Conservation (phyloP, 225 moss, liverwort and hornwort species). For the Marchantia polymorpha region DNA sequence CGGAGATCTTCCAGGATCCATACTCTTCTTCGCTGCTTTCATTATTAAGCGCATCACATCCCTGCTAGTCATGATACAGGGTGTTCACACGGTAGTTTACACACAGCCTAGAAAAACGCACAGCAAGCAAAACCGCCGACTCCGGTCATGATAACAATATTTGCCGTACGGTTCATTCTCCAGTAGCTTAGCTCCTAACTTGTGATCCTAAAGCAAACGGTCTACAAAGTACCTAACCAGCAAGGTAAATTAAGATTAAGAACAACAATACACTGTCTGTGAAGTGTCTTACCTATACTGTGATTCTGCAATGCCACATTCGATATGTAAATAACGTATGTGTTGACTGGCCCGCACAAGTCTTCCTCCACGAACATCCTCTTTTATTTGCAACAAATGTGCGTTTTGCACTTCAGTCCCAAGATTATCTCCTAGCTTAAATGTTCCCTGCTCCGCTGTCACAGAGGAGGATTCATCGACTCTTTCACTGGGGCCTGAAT, state of each 20-base stretch:
- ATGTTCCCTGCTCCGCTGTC: conserved; percentile 19
- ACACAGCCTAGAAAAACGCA: background rate
- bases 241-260: background rate
- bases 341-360: conserved; percentile 70
- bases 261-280: background rate
- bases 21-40: conserved; percentile 56
- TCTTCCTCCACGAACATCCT: conserved; percentile 51
- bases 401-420: conserved; percentile 72
- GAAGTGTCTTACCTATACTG: conserved; percentile 57
- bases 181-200: background rate
- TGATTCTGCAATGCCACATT: conserved; percentile 59
- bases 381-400: conserved; percentile 69
- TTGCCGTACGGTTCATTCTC: background rate
- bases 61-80: conserved; percentile 34
- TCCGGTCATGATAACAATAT: background rate
- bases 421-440: conserved; percentile 59
- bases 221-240: background rate
- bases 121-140: background rate
- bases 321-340: conserved; percentile 74
- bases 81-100: background rate
- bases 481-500: conserved; percentile 10
- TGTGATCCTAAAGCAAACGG: background rate
- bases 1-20: conserved; percentile 44
- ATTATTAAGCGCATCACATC: conserved; percentile 68
- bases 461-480: background rate